Base-by-base conservation (phyloP, 495 filamentous ascomycete genomes). In the Pseudoneurospora amorphoporcata region DNA sequence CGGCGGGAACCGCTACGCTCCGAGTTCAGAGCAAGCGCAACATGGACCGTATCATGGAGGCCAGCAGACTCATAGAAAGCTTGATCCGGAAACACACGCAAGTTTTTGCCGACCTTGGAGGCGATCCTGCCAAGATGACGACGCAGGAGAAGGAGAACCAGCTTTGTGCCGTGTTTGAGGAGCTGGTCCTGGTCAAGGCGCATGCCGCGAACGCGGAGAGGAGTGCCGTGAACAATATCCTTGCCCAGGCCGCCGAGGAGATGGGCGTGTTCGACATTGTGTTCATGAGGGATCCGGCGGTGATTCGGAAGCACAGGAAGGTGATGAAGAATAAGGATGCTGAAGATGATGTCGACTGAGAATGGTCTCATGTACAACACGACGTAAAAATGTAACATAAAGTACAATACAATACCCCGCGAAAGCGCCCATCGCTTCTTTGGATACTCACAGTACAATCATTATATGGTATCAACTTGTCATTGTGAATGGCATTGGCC, bases 221-320 rank as follows among this genome's bases (percentile, higher is more conserved):
- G 5, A 77, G 83, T n/a, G 82, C 88, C 68, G 75, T 79, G 3
- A 77, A 84, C 47, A 78, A 71, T 4, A n/a, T 73, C 42, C 70
- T 90, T 35, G 76, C 77, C 32, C 74, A 78, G 29, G 86, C 86
- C 29, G 87, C 88, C 17, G 70, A 72, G 68, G 87, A 89, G 72
- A 90, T 91, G 88, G 85, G 86, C 8, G 84, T 87, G 72, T 80
- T 79, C 42, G 79, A 81, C 75, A 75, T 80, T 39, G 71, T 79
- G 14, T 39, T 79, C 5, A n/a, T n/a, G 47, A 74, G 47, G 39
- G 74, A 80, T 68, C 42, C 68, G 35, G 72, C 42, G 68, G 23
- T 47, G 72, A 78, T 80, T 58, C 72, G 71, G 9, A 74, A 29
- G 76, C 45, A 71, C 39, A 74, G 69, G 68, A 81, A 81, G 71